These are phyloP conservation scores for Phaeomoniella chlamydospora DNA, from an alignment of 2,329 filamentous ascomycete genomes.

Conservation along the genomic window DNA sequence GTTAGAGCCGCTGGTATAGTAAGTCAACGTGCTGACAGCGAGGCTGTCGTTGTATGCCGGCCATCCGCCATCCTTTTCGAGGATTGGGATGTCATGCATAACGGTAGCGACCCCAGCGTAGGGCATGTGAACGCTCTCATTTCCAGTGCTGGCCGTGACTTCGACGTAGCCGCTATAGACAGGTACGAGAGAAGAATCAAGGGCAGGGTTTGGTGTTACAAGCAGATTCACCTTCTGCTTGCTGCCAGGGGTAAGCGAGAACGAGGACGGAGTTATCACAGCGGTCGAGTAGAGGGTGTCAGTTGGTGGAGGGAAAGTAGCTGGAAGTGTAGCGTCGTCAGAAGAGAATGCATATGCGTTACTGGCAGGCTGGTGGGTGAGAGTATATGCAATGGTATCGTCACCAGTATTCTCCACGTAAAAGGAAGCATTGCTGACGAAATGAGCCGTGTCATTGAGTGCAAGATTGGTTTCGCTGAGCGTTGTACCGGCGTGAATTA, in stretches of 20 bases:
- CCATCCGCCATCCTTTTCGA: constrained; percentile 5
- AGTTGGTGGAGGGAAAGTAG: constrained; percentile 4
- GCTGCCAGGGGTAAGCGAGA: constrained; percentile 5
- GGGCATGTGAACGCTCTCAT: constrained; percentile 14
- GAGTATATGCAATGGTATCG: constrained; percentile 33
- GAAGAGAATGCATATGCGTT: constrained; percentile 37
- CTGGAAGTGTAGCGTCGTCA: constrained; percentile 4
- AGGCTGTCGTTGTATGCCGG: background rate
- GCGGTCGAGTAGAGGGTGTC: constrained; percentile 6
- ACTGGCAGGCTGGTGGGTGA: constrained; percentile 34
- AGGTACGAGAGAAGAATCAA: constrained; percentile 13
- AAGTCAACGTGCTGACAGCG: background rate
- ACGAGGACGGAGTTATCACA: constrained; percentile 4
- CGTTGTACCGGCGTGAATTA: constrained; percentile 38
- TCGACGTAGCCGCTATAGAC: constrained; percentile 18
- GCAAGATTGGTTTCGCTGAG: constrained; percentile 43
- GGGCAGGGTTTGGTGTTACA: constrained; percentile 10
- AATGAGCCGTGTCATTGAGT: constrained; percentile 51
- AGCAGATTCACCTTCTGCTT: constrained; percentile 10
- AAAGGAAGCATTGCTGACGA: constrained; percentile 34
- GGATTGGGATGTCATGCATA: constrained; percentile 9
- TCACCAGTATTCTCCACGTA: constrained; percentile 40
- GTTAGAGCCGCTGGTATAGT: background rate
- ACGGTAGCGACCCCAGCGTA: constrained; percentile 16
- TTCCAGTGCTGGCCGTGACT: constrained; percentile 10